These are phyloP conservation scores for Strigomonas oncopelti DNA, from an alignment of 208 protist species.

Conservation along the genomic window DNA sequence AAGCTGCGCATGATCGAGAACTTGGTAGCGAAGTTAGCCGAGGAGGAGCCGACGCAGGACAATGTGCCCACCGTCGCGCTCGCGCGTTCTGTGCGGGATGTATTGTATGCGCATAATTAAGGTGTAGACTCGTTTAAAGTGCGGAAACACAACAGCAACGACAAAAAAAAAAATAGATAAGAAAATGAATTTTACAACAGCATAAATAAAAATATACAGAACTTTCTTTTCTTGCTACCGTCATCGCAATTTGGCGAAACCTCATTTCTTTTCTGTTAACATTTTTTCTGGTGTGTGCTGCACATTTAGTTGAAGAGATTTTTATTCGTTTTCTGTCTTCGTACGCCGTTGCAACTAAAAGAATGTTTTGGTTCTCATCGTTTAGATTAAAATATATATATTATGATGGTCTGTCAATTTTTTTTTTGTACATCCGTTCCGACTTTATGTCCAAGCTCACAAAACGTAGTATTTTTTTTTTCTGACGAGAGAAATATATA, in stretches of 20 bases:
- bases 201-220: background rate
- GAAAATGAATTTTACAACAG: background rate
- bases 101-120: slow-evolving; percentile 45
- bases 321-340: too few relatives aligned
- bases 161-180: background rate
- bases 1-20: slow-evolving; percentile 74
- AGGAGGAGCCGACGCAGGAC: slow-evolving; percentile 17
- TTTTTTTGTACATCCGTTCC: too few relatives aligned
- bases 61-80: slow-evolving; percentile 29
- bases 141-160: background rate
- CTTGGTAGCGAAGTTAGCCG: slow-evolving; percentile 33
- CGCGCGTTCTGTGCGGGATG: slow-evolving; percentile 35
- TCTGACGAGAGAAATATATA: too few relatives aligned
- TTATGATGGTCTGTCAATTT: too few relatives aligned
- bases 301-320: background rate
- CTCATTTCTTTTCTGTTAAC: too few relatives aligned
- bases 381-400: too few relatives aligned
- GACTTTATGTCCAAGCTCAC: too few relatives aligned
- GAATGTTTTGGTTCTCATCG: too few relatives aligned
- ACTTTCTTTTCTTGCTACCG: background rate
- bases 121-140: background rate
- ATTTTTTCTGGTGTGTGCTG: background rate
- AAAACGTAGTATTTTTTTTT: too few relatives aligned
- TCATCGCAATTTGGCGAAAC: too few relatives aligned
- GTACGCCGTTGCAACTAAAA: too few relatives aligned